A percentile compares a stretch with the other conserved stretches of the same genome.
These are phyloP conservation scores for Penicillium sp. DNA, from an alignment of 2,329 filamentous ascomycete genomes.

Conservation along the genomic window DNA sequence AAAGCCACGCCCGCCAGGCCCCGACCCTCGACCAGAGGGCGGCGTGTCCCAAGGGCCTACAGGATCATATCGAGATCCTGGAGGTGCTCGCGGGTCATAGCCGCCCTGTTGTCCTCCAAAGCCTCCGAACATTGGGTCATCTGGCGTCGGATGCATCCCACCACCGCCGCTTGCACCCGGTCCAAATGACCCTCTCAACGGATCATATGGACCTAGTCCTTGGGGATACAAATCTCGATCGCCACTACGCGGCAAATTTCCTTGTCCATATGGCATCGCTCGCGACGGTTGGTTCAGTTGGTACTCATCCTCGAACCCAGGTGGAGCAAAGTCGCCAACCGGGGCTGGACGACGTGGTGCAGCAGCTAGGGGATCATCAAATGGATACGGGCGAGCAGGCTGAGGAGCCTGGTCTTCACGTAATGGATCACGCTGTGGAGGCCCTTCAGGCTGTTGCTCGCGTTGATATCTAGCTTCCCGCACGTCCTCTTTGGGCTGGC, in stretches of 20 bases:
- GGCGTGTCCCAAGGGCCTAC: slow-evolving; percentile 65
- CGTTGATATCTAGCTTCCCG: slow-evolving; percentile 50
- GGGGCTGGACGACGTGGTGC: slow-evolving; percentile 62
- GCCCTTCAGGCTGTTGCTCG: slow-evolving; percentile 40
- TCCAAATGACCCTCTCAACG: slow-evolving; percentile 65
- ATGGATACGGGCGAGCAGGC: slow-evolving; percentile 65
- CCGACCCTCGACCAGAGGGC: slow-evolving; percentile 42
- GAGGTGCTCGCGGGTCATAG: slow-evolving; percentile 71
- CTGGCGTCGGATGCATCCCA: slow-evolving; percentile 95
- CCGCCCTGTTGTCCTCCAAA: slow-evolving; percentile 48
- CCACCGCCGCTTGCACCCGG: slow-evolving; percentile 60
- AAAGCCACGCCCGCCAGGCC: slow-evolving; percentile 46
- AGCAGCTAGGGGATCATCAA: slow-evolving; percentile 62
- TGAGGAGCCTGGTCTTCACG: slow-evolving; percentile 52
- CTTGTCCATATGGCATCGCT: slow-evolving; percentile 40
- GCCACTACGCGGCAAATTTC: slow-evolving; percentile 67
- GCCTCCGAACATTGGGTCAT: slow-evolving; percentile 74
- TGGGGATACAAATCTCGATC: slow-evolving; percentile 84
- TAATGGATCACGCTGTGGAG: slow-evolving; percentile 43
- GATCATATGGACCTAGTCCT: slow-evolving; percentile 80
- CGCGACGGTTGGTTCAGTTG: slow-evolving; percentile 70
- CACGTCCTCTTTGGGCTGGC: slow-evolving; percentile 73
- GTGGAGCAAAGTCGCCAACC: slow-evolving; percentile 72
- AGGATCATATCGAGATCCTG: slow-evolving; percentile 89
- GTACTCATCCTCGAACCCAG: slow-evolving; percentile 89